phyloP scores from a whole-genome alignment of 2,329 filamentous ascomycete species.

The Cadophora sp. region DNA sequence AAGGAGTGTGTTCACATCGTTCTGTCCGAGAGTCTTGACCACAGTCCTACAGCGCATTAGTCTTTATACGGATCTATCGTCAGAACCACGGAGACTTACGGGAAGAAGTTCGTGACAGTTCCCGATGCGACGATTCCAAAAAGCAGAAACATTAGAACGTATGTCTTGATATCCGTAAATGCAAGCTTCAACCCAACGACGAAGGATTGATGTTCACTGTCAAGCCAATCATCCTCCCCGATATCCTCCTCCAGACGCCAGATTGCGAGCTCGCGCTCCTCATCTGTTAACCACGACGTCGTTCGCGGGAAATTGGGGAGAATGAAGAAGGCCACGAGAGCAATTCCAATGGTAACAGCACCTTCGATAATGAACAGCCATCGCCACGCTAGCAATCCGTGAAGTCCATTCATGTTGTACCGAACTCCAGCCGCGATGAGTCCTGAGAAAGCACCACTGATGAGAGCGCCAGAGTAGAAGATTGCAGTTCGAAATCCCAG shows the following conservation, averaged over 20 bases:
- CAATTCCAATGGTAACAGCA: constrained; percentile 66
- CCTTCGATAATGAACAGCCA: constrained; percentile 78
- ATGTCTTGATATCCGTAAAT: constrained; percentile 60
- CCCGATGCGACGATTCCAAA: constrained; percentile 64
- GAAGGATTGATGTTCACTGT: constrained; percentile 61
- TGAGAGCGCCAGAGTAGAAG: constrained; percentile 71
- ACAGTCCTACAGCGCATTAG: constrained; percentile 58
- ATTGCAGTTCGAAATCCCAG: constrained; percentile 69
- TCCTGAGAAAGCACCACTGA: constrained; percentile 76
- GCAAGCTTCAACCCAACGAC: constrained; percentile 58
- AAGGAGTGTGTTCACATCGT: constrained; percentile 63
- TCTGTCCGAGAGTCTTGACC: constrained; percentile 71
- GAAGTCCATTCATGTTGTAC: constrained; percentile 64
- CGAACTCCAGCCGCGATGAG: constrained; percentile 70
- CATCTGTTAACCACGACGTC: constrained; percentile 61
- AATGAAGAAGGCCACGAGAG: constrained; percentile 62
- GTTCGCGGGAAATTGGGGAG: constrained; percentile 73
- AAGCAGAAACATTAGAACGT: constrained; percentile 46
- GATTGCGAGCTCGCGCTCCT: constrained; percentile 62
- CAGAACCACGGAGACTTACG: constrained; percentile 50
- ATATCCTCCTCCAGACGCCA: constrained; percentile 70
- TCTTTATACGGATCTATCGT: constrained; percentile 49
- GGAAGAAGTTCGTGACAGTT: constrained; percentile 73
- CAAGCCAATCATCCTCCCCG: constrained; percentile 68
- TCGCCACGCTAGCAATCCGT: constrained; percentile 66